These are phyloP conservation scores for Diaporthe aspalathi DNA, from an alignment of 2,329 filamentous ascomycete species.

Conservation along the genomic window DNA sequence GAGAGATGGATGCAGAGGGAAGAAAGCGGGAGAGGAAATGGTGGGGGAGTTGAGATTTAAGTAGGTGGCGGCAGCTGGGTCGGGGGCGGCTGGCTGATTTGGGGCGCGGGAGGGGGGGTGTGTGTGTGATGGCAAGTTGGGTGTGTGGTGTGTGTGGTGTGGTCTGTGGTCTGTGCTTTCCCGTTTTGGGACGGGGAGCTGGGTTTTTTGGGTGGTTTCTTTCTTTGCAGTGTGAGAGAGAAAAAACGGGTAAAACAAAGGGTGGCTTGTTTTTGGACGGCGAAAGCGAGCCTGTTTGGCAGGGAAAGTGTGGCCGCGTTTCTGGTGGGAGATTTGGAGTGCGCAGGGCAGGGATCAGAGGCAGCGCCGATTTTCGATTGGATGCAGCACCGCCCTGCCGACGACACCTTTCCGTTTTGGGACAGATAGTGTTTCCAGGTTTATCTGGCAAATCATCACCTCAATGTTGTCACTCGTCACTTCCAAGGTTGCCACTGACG, in stretches of 20 bases:
- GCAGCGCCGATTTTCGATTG: conserved; percentile 45
- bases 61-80: conserved; percentile 46
- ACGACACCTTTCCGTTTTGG: conserved; percentile 40
- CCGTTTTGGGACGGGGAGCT: conserved; percentile 43
- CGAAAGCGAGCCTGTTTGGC: conserved; percentile 40
- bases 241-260: conserved; percentile 45
- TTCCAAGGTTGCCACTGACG: no score
- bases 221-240: conserved; percentile 20
- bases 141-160: conserved; percentile 24
- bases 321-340: conserved; percentile 40
- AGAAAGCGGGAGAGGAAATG: conserved; percentile 50
- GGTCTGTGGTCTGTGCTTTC: conserved; percentile 43
- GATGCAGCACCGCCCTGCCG: conserved; percentile 39
- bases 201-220: not conserved
- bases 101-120: conserved; percentile 43
- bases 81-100: conserved; percentile 52
- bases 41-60: conserved; percentile 59
- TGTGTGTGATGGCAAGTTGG: not conserved
- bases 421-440: conserved; percentile 3
- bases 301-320: conserved; percentile 41
- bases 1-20: conserved; percentile 46
- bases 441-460: not conserved
- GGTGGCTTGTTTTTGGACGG: conserved; percentile 37
- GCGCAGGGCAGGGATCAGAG: conserved; percentile 29
- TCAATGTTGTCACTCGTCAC: not conserved